Evolutionary conservation across 2,329 filamentous ascomycete species (phyloP).

Genomic region (Emmonsiellopsis sp.): DNA sequence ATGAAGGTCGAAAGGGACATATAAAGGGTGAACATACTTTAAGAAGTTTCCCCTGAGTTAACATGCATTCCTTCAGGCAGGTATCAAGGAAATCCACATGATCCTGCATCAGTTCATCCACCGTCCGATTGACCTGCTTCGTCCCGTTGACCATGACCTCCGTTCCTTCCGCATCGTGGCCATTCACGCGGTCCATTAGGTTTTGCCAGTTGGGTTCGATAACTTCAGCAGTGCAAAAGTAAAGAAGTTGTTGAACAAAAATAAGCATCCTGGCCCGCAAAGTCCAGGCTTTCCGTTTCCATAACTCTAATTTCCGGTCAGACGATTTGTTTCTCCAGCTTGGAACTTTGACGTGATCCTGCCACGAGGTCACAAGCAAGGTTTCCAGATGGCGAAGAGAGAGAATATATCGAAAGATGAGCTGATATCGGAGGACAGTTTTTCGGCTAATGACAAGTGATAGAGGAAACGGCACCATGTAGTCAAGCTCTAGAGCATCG

Average conservation of each 20-base stretch:
- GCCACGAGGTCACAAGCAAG: conserved; percentile 79
- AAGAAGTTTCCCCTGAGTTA: conserved; percentile 90
- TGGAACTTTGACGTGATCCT: conserved; percentile 71
- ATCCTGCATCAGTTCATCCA: conserved; percentile 97
- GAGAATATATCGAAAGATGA: conserved; percentile 87
- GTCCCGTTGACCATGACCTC: conserved; percentile 30
- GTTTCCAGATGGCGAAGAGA: conserved; percentile 84
- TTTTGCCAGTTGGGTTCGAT: conserved; percentile 96
- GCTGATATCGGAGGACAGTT: conserved; percentile 92
- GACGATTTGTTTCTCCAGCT: conserved; percentile 77
- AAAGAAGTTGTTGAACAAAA: conserved; percentile 92
- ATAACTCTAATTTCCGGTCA: conserved; percentile 67
- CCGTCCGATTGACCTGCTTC: conserved; percentile 60
- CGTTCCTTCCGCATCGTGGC: conserved; percentile 38
- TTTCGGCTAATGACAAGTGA: conserved; percentile 93
- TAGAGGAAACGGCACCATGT: conserved; percentile 86
- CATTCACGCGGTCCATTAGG: conserved; percentile 76
- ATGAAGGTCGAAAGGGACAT: not conserved
- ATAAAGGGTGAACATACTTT: conserved; percentile 51
- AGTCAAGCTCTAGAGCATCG: conserved; percentile 88
- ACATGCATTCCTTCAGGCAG: conserved; percentile 97
- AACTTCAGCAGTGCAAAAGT: conserved; percentile 94
- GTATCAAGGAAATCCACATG: conserved; percentile 98
- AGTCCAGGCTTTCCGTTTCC: conserved; percentile 90
- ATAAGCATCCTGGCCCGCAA: conserved; percentile 89